Percentiles rank a stretch among this genome's conserved stretches.
Conservation (phyloP, 1,139 yeast species). For the Keqinozyma sinolaborantium region DNA sequence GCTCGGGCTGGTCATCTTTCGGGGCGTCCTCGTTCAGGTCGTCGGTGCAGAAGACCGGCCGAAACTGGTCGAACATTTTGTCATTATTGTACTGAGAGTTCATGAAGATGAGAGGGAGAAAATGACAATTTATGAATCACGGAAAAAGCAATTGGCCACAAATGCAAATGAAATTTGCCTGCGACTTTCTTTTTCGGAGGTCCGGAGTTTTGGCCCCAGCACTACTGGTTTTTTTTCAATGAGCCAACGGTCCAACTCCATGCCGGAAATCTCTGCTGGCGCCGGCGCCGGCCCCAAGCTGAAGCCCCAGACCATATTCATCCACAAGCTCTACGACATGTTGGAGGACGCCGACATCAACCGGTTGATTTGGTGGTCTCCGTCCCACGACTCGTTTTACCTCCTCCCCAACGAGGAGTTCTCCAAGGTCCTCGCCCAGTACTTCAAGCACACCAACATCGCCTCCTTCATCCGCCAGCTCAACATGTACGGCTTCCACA, state of each 20-base stretch:
- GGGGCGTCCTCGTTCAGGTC: conserved; percentile 3
- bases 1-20: neutral
- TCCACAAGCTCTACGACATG: conserved; percentile 63
- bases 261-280: conserved; percentile 7
- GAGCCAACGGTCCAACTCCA: conserved; percentile 12
- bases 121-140: neutral
- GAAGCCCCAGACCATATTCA: conserved; percentile 54
- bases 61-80: conserved; percentile 6
- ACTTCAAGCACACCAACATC: conserved; percentile 74
- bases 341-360: conserved; percentile 50
- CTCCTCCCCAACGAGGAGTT: conserved; percentile 55
- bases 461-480: conserved; percentile 77
- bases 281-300: conserved; percentile 6
- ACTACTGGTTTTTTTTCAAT: no score
- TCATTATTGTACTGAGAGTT: conserved; percentile 7
- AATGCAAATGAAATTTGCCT: no score
- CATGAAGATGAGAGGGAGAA: conserved; percentile 2
- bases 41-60: conserved; percentile 5
- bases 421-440: conserved; percentile 56
- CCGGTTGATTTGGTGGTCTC: conserved; percentile 46
- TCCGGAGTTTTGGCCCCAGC: no score
- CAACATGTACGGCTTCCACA: conserved; percentile 80
- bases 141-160: neutral
- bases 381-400: conserved; percentile 34
- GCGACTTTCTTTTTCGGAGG: no score